Evolutionary conservation across 2,329 filamentous ascomycete species (phyloP).

Genomic region (Fusarium tanahbumbuense): DNA sequence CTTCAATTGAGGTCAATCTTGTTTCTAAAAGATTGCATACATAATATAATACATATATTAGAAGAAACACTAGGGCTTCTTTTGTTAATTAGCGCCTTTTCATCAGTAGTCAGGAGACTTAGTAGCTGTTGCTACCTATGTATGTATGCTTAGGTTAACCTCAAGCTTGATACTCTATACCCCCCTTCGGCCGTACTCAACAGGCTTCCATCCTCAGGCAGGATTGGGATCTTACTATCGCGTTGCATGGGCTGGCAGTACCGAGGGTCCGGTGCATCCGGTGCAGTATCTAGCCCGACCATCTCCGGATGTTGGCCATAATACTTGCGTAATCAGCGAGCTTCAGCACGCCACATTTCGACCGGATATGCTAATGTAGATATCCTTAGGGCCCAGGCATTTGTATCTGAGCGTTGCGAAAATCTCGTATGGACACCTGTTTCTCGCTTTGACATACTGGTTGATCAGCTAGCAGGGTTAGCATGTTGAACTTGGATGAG

Average conservation of each 20-base stretch:
- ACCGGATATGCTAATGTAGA: neutral
- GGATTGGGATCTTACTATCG: too few relatives aligned
- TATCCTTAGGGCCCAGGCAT: neutral
- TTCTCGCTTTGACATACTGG: neutral
- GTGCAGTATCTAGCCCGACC: neutral
- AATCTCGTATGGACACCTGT: neutral
- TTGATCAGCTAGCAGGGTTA: neutral
- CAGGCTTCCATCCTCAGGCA: neutral
- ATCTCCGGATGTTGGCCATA: neutral
- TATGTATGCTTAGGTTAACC: neutral
- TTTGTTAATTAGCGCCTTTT: neutral
- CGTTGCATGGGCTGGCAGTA: too few relatives aligned
- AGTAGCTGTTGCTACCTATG: neutral
- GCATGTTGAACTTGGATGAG: neutral
- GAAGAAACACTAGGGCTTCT: neutral
- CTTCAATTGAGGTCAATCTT: neutral
- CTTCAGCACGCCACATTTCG: neutral
- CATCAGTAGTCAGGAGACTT: neutral
- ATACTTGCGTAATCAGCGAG: neutral
- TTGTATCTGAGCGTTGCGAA: neutral
- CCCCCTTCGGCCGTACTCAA: neutral
- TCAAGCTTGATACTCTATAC: neutral
- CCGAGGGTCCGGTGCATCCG: neutral
- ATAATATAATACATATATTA: neutral
- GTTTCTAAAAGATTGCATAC: neutral